Conservation (phyloP, 75 land plant species). For the Sequoiadendron giganteum region DNA sequence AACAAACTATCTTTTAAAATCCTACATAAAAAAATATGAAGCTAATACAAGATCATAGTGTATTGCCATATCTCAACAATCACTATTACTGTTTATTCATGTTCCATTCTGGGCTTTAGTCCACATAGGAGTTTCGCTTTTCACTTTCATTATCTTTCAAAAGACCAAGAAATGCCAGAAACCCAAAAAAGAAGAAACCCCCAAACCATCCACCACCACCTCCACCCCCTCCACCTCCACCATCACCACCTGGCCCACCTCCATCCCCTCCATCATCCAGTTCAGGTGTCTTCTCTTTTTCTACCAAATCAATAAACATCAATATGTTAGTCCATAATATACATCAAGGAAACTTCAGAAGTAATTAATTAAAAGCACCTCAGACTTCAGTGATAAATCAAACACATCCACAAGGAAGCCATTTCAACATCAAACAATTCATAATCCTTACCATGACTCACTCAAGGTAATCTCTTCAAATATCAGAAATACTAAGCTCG, state of each 20-base stretch:
- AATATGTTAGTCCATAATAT: neutral
- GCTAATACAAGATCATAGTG: neutral
- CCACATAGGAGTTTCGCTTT: conserved; percentile 21
- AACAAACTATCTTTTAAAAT: neutral
- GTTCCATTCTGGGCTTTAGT: conserved; percentile 1
- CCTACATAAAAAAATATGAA: too few relatives aligned
- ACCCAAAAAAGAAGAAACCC: conserved; percentile 57
- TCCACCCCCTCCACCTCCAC: conserved; percentile 66
- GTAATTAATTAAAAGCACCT: neutral
- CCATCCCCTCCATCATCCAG: conserved; percentile 66
- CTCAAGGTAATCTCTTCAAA: neutral
- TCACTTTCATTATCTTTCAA: conserved; percentile 57
- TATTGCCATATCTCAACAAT: neutral
- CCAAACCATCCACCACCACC: conserved; percentile 52
- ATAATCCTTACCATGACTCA: neutral
- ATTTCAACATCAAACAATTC: neutral
- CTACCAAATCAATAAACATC: conserved; percentile 13
- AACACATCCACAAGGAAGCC: neutral
- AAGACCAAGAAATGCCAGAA: conserved; percentile 56
- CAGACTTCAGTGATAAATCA: neutral
- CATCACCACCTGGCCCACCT: conserved; percentile 50
- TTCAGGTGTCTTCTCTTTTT: conserved; percentile 58
- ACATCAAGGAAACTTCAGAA: neutral
- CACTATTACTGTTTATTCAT: neutral
- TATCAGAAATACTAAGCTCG: neutral